Evolutionary conservation across 2,329 filamentous ascomycete genomes (phyloP).

Genomic region (Venturia oleaginea): DNA sequence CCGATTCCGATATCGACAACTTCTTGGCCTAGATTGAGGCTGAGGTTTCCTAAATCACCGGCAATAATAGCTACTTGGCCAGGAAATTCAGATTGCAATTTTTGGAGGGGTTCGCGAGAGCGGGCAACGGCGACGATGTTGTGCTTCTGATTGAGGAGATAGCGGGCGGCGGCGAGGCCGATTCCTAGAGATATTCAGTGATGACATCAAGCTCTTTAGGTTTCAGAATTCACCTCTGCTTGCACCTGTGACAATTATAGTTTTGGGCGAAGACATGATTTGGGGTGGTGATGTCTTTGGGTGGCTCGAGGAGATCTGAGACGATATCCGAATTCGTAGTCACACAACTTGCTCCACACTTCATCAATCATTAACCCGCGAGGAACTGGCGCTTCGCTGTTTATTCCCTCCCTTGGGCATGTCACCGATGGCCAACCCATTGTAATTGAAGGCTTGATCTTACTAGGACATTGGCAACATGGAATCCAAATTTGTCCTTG

Average conservation of each 20-base stretch:
- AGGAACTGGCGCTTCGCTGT: neutral
- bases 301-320: neutral
- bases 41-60: conserved; percentile 48
- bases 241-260: conserved; percentile 50
- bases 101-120: conserved; percentile 44
- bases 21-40: conserved; percentile 40
- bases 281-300: neutral
- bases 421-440: neutral
- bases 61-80: conserved; percentile 47
- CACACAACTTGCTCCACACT: neutral
- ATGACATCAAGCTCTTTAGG: neutral
- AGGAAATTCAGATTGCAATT: conserved; percentile 37
- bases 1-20: conserved; percentile 56
- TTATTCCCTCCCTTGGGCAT: neutral
- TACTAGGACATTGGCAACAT: neutral
- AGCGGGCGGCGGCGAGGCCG: conserved; percentile 50
- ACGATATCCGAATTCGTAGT: neutral
- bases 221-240: conserved; percentile 41
- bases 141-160: conserved; percentile 46
- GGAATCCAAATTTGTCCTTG: neutral
- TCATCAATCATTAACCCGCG: neutral
- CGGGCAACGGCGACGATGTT: conserved; percentile 52
- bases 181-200: conserved; percentile 36
- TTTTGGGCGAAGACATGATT: conserved; percentile 23
- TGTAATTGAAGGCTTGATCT: neutral